These are phyloP conservation scores for Apiospora kogelbergensis DNA, from an alignment of 2,329 filamentous ascomycete genomes.

Conservation along the genomic window DNA sequence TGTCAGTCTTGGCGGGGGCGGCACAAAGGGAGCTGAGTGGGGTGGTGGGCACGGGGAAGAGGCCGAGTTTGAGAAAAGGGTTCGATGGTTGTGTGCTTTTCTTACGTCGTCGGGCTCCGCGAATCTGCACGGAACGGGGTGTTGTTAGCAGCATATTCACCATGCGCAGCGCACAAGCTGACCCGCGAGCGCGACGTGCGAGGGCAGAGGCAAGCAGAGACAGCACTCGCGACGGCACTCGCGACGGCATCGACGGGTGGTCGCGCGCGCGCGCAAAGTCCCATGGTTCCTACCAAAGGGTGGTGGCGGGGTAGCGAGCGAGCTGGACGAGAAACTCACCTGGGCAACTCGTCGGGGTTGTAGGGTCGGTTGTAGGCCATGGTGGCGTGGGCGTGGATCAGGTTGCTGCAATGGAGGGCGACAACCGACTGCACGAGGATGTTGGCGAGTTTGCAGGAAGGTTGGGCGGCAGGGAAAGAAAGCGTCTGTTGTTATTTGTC, in stretches of 20 bases:
- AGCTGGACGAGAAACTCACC: constrained; percentile 57
- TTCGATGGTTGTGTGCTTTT: neutral
- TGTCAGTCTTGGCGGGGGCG: neutral
- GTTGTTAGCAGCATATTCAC: neutral
- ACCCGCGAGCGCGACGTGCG: neutral
- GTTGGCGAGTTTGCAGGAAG: neutral
- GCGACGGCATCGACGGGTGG: neutral
- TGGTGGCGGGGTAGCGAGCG: constrained; percentile 19
- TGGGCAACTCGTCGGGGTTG: constrained; percentile 92
- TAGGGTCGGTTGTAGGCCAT: constrained; percentile 96
- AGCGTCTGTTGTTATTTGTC: neutral
- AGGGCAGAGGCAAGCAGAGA: neutral
- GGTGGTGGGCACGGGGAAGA: constrained; percentile 11
- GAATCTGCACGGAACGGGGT: constrained; percentile 48
- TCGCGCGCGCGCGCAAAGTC: constrained; percentile 22
- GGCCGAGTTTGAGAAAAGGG: constrained; percentile 10
- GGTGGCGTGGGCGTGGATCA: no score
- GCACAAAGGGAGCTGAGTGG: neutral
- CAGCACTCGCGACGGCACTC: neutral
- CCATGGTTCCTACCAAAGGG: constrained; percentile 9
- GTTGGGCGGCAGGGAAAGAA: neutral
- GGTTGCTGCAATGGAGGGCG: neutral
- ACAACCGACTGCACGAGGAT: neutral
- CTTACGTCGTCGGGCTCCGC: constrained; percentile 72
- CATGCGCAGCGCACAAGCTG: neutral